Evolutionary conservation across 768 basidiomycete species (phyloP).

Genomic region (Mycena galopus): DNA sequence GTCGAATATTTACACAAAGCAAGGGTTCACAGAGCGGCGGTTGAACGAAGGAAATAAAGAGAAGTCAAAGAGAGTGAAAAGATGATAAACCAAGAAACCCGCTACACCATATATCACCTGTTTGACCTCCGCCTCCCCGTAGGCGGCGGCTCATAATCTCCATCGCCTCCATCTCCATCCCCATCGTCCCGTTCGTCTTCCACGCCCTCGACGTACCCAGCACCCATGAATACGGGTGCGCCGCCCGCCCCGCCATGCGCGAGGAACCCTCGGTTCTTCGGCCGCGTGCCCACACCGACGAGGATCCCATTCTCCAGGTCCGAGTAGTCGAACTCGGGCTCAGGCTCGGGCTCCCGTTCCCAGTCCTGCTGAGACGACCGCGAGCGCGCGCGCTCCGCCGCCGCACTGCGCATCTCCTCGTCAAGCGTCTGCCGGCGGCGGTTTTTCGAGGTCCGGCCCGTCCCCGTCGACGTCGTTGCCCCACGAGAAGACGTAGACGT

Average conservation of each 20-base stretch:
- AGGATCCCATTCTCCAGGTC: slow-evolving; percentile 62
- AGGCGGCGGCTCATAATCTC: slow-evolving; percentile 31
- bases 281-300: slow-evolving; percentile 67
- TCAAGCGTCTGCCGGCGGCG: slow-evolving; percentile 71
- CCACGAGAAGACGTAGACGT: slow-evolving; percentile 26
- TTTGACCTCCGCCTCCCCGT: slow-evolving; percentile 18
- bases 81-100: not conserved
- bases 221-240: slow-evolving; percentile 76
- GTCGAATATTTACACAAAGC: slow-evolving; percentile 24
- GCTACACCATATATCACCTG: slow-evolving; percentile 13
- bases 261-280: slow-evolving; percentile 70
- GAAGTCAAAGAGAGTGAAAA: slow-evolving; percentile 5
- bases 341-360: slow-evolving; percentile 50
- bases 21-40: slow-evolving; percentile 17
- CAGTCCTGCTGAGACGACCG: slow-evolving; percentile 36
- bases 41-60: slow-evolving; percentile 1
- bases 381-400: slow-evolving; percentile 39
- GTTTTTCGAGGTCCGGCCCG: slow-evolving; percentile 20
- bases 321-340: slow-evolving; percentile 46
- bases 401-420: slow-evolving; percentile 70
- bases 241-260: slow-evolving; percentile 85
- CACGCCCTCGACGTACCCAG: slow-evolving; percentile 73
- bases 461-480: slow-evolving; percentile 15
- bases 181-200: slow-evolving; percentile 50
- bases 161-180: slow-evolving; percentile 27